Percentiles rank a stretch among this genome's conserved stretches.
These are phyloP conservation scores for Pulveroboletus ravenelii DNA, from an alignment of 768 basidiomycete species.

Conservation along the genomic window DNA sequence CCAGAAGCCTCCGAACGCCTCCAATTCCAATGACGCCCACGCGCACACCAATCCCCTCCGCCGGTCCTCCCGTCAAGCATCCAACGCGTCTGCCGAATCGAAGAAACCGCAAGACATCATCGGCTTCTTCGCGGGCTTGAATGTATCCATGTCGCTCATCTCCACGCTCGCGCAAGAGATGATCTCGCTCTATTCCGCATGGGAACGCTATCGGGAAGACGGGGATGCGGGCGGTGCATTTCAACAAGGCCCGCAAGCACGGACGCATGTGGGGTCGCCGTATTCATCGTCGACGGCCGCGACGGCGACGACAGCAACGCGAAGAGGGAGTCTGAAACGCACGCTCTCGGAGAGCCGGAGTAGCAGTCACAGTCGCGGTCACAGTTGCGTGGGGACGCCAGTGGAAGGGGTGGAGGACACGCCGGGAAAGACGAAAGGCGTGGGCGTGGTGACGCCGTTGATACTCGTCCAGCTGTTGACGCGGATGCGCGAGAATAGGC, in stretches of 20 bases:
- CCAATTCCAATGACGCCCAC: slow-evolving; percentile 14
- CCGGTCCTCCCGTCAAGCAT: slow-evolving; percentile 51
- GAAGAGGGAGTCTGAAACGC: slow-evolving; percentile 22
- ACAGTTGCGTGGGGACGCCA: slow-evolving; percentile 27
- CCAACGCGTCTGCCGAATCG: slow-evolving; percentile 24
- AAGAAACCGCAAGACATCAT: slow-evolving; percentile 61
- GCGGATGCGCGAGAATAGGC: slow-evolving; percentile 62
- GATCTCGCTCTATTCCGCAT: slow-evolving; percentile 81
- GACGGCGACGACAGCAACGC: background rate
- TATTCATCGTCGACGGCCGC: slow-evolving; percentile 12
- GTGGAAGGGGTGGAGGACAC: slow-evolving; percentile 20
- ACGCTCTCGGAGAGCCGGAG: slow-evolving; percentile 19
- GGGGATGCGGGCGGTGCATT: slow-evolving; percentile 35
- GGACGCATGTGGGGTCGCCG: slow-evolving; percentile 14
- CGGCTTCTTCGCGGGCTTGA: slow-evolving; percentile 78
- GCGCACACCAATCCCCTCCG: slow-evolving; percentile 39
- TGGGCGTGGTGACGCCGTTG: slow-evolving; percentile 47
- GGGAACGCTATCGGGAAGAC: slow-evolving; percentile 80
- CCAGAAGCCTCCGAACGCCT: slow-evolving; percentile 28
- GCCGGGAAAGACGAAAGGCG: slow-evolving; percentile 7
- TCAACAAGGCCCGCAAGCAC: background rate
- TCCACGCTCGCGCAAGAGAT: slow-evolving; percentile 89
- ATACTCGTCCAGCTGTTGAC: slow-evolving; percentile 53
- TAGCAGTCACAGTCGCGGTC: slow-evolving; percentile 23
- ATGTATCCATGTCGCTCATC: slow-evolving; percentile 78